phyloP scores from a whole-genome alignment of 2,329 filamentous ascomycete genomes.

The Diaporthe citri region DNA sequence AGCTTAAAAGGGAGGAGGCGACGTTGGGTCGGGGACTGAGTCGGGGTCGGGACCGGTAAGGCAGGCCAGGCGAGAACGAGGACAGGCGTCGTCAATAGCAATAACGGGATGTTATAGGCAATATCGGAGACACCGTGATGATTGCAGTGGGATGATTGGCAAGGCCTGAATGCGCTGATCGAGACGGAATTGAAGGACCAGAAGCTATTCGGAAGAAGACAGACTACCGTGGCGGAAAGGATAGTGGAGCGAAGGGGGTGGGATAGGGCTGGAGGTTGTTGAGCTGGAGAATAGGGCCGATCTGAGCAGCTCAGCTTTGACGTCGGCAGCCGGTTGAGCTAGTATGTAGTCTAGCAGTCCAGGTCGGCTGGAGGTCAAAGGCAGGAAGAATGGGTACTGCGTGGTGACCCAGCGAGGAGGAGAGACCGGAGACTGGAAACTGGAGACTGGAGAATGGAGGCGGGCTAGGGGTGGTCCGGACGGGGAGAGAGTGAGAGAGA shows the following conservation, averaged over 20 bases:
- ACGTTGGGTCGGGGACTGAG: constrained; percentile 28
- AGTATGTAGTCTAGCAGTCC: not conserved
- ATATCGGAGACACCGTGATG: constrained; percentile 42
- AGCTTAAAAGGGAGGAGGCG: constrained; percentile 39
- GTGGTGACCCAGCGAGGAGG: not conserved
- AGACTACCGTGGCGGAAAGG: constrained; percentile 24
- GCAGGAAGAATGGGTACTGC: not conserved
- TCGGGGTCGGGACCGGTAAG: constrained; percentile 19
- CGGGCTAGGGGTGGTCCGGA: constrained; percentile 15
- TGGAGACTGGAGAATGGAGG: constrained; percentile 20
- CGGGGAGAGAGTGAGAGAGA: not conserved
- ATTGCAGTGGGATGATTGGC: constrained; percentile 32
- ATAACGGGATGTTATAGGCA: constrained; percentile 39
- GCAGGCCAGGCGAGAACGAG: constrained; percentile 28
- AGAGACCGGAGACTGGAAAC: constrained; percentile 20
- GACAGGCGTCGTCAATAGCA: constrained; percentile 33
- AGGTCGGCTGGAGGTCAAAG: constrained; percentile 12
- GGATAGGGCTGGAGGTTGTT: constrained; percentile 30
- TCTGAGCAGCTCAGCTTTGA: constrained; percentile 30
- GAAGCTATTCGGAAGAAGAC: constrained; percentile 32
- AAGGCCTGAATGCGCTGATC: constrained; percentile 31
- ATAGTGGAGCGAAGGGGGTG: constrained; percentile 20
- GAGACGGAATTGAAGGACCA: constrained; percentile 31
- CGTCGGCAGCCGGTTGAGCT: constrained; percentile 25
- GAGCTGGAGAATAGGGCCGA: constrained; percentile 24